Evolutionary conservation across 2,329 filamentous ascomycete genomes (phyloP).

Genomic region (Botrytis deweyae): DNA sequence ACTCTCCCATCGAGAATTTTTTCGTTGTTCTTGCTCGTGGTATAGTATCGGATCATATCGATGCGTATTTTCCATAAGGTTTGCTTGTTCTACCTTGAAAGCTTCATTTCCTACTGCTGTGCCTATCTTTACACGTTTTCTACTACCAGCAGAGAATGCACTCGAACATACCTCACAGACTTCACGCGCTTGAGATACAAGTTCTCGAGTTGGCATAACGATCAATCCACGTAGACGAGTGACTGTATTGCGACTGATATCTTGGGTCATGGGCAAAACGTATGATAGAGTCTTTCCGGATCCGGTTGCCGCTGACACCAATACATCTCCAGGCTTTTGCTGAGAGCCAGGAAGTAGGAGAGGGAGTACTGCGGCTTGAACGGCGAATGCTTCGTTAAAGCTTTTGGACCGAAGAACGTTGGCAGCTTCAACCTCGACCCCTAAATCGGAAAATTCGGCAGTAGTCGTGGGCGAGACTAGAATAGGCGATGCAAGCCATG

Average conservation of each 20-base stretch:
- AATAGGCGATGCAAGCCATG: constrained; percentile 78
- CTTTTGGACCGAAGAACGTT: constrained; percentile 65
- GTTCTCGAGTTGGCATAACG: constrained; percentile 85
- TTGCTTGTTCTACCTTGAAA: constrained; percentile 63
- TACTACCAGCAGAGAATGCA: constrained; percentile 53
- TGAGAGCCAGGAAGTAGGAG: constrained; percentile 67
- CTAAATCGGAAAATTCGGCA: constrained; percentile 62
- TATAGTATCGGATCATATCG: constrained; percentile 66
- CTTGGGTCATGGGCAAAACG: constrained; percentile 78
- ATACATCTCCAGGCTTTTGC: constrained; percentile 70
- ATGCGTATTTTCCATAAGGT: constrained; percentile 63
- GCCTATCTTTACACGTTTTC: constrained; percentile 73
- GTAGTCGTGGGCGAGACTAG: constrained; percentile 61
- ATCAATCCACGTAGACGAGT: constrained; percentile 76
- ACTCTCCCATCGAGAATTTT: constrained; percentile 47
- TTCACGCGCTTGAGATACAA: constrained; percentile 82
- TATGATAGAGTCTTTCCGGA: constrained; percentile 96
- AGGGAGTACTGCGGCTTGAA: constrained; percentile 78
- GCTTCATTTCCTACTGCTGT: constrained; percentile 80
- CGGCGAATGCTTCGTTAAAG: constrained; percentile 70
- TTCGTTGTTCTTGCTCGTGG: constrained; percentile 42
- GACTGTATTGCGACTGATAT: constrained; percentile 62
- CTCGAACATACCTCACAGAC: constrained; percentile 72
- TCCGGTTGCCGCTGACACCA: constrained; percentile 89
- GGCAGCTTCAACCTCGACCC: constrained; percentile 59